A percentile compares a stretch with the other conserved stretches of the same genome.
These are phyloP conservation scores for Serendipita indica DNA, from an alignment of 768 basidiomycete species.

Conservation along the genomic window DNA sequence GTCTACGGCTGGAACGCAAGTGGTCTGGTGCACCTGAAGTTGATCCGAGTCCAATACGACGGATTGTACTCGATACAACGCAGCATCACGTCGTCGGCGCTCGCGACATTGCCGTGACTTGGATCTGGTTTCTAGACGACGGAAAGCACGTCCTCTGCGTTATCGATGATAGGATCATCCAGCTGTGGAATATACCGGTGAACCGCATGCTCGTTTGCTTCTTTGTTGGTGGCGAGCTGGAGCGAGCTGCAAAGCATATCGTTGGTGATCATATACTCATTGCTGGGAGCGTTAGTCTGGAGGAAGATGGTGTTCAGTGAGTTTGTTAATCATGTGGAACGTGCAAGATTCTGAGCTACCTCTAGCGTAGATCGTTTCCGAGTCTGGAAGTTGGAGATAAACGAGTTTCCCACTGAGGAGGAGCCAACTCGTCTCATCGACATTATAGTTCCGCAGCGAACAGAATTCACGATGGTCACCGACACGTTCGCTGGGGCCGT, in stretches of 20 bases:
- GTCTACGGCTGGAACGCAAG: neutral
- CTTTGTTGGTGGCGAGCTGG: neutral
- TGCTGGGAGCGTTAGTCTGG: neutral
- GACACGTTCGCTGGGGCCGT: neutral
- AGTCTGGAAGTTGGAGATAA: no score
- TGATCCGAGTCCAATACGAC: neutral
- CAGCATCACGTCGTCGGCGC: neutral
- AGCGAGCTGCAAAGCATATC: neutral
- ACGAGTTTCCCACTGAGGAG: no score
- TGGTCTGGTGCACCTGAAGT: neutral
- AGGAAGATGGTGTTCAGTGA: neutral
- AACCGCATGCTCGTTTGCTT: neutral
- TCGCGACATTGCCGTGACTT: neutral
- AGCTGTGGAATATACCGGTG: neutral
- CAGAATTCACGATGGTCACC: neutral
- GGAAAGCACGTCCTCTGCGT: neutral
- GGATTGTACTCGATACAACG: neutral
- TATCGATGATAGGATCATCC: neutral
- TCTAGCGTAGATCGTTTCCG: no score
- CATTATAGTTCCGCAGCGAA: neutral
- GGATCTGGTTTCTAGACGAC: slow-evolving; percentile 7
- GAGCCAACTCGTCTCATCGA: no score
- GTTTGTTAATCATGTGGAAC: no score
- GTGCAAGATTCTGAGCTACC: no score
- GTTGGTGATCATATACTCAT: neutral